Evolutionary conservation across 768 basidiomycete species (phyloP).

Genomic region (Panus rudis): DNA sequence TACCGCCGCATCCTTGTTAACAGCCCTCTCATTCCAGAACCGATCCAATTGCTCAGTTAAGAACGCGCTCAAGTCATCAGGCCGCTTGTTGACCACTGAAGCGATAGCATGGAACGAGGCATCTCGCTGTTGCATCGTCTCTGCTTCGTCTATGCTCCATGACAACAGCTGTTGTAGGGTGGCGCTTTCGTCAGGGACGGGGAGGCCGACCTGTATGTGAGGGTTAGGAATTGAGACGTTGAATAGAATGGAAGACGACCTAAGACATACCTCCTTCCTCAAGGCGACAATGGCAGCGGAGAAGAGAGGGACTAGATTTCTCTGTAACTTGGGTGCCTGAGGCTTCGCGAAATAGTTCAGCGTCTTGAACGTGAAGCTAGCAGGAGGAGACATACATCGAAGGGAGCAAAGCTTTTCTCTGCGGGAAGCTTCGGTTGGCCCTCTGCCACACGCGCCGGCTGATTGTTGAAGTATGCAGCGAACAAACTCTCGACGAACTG

Average conservation of each 20-base stretch:
- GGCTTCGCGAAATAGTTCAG: constrained; percentile 25
- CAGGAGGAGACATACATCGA: constrained; percentile 34
- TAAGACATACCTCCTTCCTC: constrained; percentile 51
- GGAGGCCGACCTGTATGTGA: constrained; percentile 40
- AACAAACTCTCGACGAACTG: constrained; percentile 44
- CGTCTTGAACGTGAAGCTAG: background rate
- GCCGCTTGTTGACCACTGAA: constrained; percentile 73
- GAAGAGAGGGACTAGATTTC: constrained; percentile 61
- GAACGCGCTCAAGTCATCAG: constrained; percentile 48
- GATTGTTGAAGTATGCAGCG: constrained; percentile 48
- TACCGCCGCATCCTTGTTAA: constrained; percentile 23
- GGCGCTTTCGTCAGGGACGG: constrained; percentile 37
- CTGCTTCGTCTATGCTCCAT: constrained; percentile 50
- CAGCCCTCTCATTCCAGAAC: constrained; percentile 47
- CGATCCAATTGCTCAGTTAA: constrained; percentile 31
- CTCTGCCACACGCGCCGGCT: constrained; percentile 43
- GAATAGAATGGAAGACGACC: background rate
- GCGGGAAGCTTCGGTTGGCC: constrained; percentile 46
- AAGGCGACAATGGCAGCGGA: constrained; percentile 59
- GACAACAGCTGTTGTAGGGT: constrained; percentile 49
- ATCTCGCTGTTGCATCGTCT: constrained; percentile 44
- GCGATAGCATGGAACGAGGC: constrained; percentile 53
- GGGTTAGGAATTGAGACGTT: constrained; percentile 3
- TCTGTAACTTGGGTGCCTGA: constrained; percentile 39
- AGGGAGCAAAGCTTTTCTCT: constrained; percentile 37